Evolutionary conservation across 768 basidiomycete species (phyloP), one percentile per base, ranked within the genome.

Genomic region (Lactarius quietus): DNA sequence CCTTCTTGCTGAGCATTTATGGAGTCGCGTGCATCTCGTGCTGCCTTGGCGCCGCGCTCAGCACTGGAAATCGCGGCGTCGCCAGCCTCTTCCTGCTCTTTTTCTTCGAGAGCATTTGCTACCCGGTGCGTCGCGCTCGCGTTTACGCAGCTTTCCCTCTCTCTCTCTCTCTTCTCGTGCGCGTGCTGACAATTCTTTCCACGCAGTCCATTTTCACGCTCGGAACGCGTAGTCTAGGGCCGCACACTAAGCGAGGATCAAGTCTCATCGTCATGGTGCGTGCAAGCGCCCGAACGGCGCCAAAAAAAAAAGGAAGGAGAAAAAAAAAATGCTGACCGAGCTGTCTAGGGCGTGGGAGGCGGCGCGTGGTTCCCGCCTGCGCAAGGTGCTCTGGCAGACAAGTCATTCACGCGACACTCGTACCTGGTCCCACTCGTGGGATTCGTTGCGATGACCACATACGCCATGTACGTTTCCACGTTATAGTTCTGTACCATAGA

Each of bases 21-120:
- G 83, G 81, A 28, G 56, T 82, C 57, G 73, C 74, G 33, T 88
- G 86, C 72, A 78, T 76, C 43, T 53, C 82, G 36, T 86, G 88
- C 71, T 77, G 79, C 59, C 72, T 89, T 62, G 75, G 81, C 57
- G 77, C 83, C 55, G 79, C 84, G 12, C 77, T 82, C 29, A 72
- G 84, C 9, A 76, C 79, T 9, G 86, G 88, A 17, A 76, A 77
- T 59, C 76, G 80, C 6, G 89, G 84, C 38, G 76, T 90, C 48
- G 83, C 78, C 12, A 86, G 83, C 75, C 72, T 90, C 39, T 89
- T 87, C 71, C 72, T 78, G 62, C 75, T 90, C 61, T 88, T 89
- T 80, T 88, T 86, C 79, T 88, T 88, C 72, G 88, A 89, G 74
- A 88, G 86, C 35, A 89, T 90, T 65, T 89, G 87, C 70, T 87